Percentiles rank a stretch among this genome's conserved stretches.
These are phyloP conservation scores for Fomitopsis serialis DNA, from an alignment of 768 basidiomycete species.

Conservation along the genomic window DNA sequence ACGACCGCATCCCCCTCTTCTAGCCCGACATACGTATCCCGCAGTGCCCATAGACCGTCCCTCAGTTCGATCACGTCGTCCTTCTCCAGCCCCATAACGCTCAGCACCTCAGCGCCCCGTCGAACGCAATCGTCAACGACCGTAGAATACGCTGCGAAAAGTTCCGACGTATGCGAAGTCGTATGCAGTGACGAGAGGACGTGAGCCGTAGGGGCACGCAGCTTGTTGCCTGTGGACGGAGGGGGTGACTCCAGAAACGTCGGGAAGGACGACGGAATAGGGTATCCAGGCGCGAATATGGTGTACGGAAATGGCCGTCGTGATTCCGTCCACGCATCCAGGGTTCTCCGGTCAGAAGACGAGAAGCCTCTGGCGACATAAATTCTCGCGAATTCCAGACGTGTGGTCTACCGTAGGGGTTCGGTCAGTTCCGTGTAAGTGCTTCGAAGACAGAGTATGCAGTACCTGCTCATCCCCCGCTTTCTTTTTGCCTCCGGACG, in stretches of 20 bases:
- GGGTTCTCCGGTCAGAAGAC: constrained; percentile 26
- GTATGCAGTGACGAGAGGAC: constrained; percentile 42
- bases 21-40: constrained; percentile 36
- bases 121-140: constrained; percentile 41
- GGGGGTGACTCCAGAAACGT: constrained; percentile 28
- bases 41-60: constrained; percentile 55
- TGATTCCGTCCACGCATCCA: constrained; percentile 34
- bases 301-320: constrained; percentile 35
- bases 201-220: constrained; percentile 17
- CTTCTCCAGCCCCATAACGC: constrained; percentile 34
- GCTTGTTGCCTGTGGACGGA: constrained; percentile 9
- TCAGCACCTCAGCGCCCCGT: constrained; percentile 30
- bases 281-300: constrained; percentile 45
- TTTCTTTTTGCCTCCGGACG: neutral
- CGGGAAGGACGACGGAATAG: constrained; percentile 59
- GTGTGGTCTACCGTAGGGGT: neutral
- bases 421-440: neutral
- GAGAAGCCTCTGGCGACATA: constrained; percentile 62
- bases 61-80: constrained; percentile 56
- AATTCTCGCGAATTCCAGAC: constrained; percentile 32
- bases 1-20: constrained; percentile 19
- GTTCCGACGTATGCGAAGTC: constrained; percentile 30
- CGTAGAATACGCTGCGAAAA: constrained; percentile 49
- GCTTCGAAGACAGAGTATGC: neutral
- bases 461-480: neutral